phyloP scores from a whole-genome alignment of 306 rosid genomes.

The Betula pendula region DNA sequence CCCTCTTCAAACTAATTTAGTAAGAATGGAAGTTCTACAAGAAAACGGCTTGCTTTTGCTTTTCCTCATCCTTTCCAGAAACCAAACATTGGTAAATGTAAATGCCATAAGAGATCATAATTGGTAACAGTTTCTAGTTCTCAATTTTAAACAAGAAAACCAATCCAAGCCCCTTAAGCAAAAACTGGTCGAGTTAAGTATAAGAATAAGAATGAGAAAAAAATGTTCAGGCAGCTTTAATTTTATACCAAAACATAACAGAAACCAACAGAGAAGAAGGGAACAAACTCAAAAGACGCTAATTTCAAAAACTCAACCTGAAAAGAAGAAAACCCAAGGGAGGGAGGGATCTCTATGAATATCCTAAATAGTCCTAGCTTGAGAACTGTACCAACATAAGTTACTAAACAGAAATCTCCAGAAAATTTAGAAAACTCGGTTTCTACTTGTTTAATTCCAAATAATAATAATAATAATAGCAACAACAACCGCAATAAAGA shows the following conservation, averaged over 20 bases:
- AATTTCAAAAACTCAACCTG: conserved; percentile 10
- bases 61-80: neutral
- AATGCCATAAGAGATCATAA: neutral
- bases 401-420: neutral
- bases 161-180: conserved; percentile 3
- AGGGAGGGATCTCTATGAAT: neutral
- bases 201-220: conserved; percentile 12
- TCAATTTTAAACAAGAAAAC: neutral
- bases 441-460: neutral
- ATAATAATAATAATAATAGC: too few species aligned
- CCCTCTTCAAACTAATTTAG: conserved; percentile 30
- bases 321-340: conserved; percentile 3
- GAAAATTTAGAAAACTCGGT: neutral
- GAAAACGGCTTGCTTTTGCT: neutral
- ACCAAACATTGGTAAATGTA: neutral
- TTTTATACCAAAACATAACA: neutral
- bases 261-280: neutral
- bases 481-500: too few species aligned
- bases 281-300: neutral
- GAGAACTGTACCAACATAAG: neutral
- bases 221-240: neutral
- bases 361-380: neutral
- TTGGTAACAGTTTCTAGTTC: neutral
- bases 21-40: neutral
- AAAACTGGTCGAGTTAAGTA: neutral